Evolutionary conservation across 2,329 filamentous ascomycete genomes (phyloP), one percentile per base, ranked within the genome.

Genomic region (Pleurostoma richardsiae): DNA sequence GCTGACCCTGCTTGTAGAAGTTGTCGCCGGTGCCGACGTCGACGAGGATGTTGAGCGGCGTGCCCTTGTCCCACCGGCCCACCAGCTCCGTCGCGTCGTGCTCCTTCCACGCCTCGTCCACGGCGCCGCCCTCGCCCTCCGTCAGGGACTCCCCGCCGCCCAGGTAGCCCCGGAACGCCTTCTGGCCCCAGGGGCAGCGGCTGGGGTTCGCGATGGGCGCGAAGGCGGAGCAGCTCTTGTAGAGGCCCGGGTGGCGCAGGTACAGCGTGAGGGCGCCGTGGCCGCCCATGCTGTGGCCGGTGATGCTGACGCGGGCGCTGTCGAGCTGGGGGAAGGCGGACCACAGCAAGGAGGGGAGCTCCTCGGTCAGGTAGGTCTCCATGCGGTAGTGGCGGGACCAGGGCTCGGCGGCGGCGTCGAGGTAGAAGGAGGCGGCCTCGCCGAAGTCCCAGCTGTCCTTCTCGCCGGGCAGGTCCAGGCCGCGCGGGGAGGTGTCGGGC

Each of bases 231-330:
- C 94, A 90, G 54, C 83, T 89, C 72, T 85, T 87, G 76, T 95
- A 99, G 72, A 80, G 83, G 53, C 88, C 90, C 0, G 94, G 91
- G 70, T 97, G 86, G 73, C 89, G 92, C 44, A 99, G 77, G 74
- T 88, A 97, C 57, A 97, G 71, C 41, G 91, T 96, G 57, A 99
- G 74, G 40, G 94, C 94, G 52, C 94, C 94, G 68, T 99, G 94
- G 0, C 94, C 94, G 55, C 94, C 94, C 94, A 99, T 99, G 59
- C 85, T 91, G 72, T 99, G 94, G 5, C 94, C 94, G 39, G 88
- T 89, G 59, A 99, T 94, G 66, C 85, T 86, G 46, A 96, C 83
- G 39, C 85, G 77, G 29, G 60, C 68, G 0, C 67, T 60, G 65
- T 97, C 92, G 30, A 99, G 73, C 61, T 82, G 51, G 56, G 65